phyloP scores from a whole-genome alignment of 495 filamentous ascomycete genomes.

The Aspergillus taichungensis region DNA sequence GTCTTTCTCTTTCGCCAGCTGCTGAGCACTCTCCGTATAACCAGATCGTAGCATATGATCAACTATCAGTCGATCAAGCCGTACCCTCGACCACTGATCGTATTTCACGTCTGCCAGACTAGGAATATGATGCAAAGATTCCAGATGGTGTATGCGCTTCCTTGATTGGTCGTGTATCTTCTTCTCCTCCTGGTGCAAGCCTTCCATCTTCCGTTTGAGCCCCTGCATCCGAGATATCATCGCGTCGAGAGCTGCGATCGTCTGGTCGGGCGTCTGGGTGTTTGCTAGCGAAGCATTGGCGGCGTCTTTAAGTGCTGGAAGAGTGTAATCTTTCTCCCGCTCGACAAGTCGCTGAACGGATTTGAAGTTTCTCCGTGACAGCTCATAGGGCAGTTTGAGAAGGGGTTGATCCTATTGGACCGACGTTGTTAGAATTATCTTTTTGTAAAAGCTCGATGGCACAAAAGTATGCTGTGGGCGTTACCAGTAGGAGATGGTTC shows the following conservation, averaged over 20 bases:
- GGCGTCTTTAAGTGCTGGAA: constrained; percentile 58
- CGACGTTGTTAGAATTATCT: constrained; percentile 9
- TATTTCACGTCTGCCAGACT: constrained; percentile 88
- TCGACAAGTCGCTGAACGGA: constrained; percentile 75
- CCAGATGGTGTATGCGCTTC: constrained; percentile 70
- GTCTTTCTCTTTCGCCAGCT: constrained; percentile 60
- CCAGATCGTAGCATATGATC: constrained; percentile 85
- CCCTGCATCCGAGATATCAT: constrained; percentile 80
- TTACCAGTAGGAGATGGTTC: constrained; percentile 62
- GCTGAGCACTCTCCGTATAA: constrained; percentile 66
- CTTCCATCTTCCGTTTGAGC: constrained; percentile 77
- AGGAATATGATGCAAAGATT: constrained; percentile 68
- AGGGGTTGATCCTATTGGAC: constrained; percentile 81
- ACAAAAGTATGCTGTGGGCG: constrained; percentile 5
- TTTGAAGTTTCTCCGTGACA: constrained; percentile 89
- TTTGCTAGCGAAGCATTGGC: constrained; percentile 57
- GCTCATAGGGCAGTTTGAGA: constrained; percentile 81
- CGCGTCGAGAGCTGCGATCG: constrained; percentile 65
- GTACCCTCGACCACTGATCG: constrained; percentile 74
- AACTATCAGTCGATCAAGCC: constrained; percentile 76
- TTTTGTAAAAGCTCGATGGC: neutral
- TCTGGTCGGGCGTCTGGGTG: constrained; percentile 52
- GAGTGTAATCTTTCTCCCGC: constrained; percentile 61
- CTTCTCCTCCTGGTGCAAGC: constrained; percentile 67
- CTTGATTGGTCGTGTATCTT: constrained; percentile 61